Conservation (phyloP, 2,329 filamentous ascomycete genomes). For the Penicillium sp. region DNA sequence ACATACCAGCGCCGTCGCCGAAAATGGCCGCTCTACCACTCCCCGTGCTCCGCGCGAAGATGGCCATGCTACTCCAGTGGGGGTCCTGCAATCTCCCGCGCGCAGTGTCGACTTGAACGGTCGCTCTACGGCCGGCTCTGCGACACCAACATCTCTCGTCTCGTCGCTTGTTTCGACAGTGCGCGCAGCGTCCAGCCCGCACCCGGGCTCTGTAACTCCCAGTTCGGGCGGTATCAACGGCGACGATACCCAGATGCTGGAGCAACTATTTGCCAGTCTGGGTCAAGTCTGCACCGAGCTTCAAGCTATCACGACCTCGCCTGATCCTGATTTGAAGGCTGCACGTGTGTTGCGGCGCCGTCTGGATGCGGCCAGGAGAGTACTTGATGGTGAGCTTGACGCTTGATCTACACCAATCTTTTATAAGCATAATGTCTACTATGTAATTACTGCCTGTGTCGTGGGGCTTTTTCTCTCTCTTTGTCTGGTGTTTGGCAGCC, state of each 20-base stretch:
- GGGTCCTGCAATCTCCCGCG: constrained; percentile 23
- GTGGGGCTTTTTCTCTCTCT: not conserved
- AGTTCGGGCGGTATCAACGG: constrained; percentile 47
- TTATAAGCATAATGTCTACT: not conserved
- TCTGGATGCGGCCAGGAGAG: constrained; percentile 72
- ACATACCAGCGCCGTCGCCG: constrained; percentile 21
- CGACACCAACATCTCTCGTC: constrained; percentile 38
- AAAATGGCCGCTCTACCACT: constrained; percentile 28
- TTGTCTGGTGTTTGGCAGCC: not conserved
- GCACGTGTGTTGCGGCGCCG: constrained; percentile 69
- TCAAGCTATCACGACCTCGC: constrained; percentile 53
- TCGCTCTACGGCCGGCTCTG: constrained; percentile 34
- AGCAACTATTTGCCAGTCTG: constrained; percentile 57
- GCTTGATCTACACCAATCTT: constrained; percentile 25
- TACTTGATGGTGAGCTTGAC: constrained; percentile 70
- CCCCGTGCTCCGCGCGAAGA: constrained; percentile 27
- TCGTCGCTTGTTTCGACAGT: constrained; percentile 46
- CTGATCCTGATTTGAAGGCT: constrained; percentile 57
- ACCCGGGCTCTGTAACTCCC: constrained; percentile 25
- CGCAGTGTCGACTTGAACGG: constrained; percentile 30
- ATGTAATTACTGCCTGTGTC: not conserved
- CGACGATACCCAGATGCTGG: constrained; percentile 61
- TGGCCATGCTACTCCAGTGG: constrained; percentile 9
- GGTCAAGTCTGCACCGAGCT: constrained; percentile 55
- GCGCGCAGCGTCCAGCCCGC: constrained; percentile 38